Base-by-base conservation (phyloP, 1,284 basidiomycete species). In the Leccinum angustisporum region DNA sequence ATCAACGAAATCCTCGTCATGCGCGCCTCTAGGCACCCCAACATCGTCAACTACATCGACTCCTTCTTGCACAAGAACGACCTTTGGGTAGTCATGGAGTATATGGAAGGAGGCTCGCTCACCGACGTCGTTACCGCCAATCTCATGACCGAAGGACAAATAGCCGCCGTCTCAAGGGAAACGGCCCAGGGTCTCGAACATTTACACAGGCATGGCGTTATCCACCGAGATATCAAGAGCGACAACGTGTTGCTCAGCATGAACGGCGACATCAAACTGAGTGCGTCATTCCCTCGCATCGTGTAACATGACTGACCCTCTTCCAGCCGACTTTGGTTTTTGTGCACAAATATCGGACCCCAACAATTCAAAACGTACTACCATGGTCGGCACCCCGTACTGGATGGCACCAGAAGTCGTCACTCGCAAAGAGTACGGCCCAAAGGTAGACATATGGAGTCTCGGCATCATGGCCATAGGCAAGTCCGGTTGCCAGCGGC, bases 381-480 rank as follows among this genome's bases (percentile, higher is more conserved):
- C 97, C n/a, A 98, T 99, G 97, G 97, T 98, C 54, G 97, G 97
- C 3, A 98, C 97, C 7, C 97, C 97, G 1, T 99, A 98, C 75
- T 99, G 97, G 97, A 99, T 99, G 97, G 97, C 97, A 1, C 97
- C 97, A 1, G 97, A 99, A 75, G 96, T 99, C 34, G 97, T 99
- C 62, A 97, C 94, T 21, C 87, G 96, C 61, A 98, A 98, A 77
- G 97, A 98, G 79, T 99, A 99, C 73, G 97, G 97, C 0, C 94
- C 97, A 4, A 98, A 98, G 77, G 97, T 99, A 33, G 97, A 99
- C 75, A 95, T 99, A 63, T 99, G 97, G 97, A 92, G 88, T 76
- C 79, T 99, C 70, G 97, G 97, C 25, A 99, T 99, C 80, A 97
- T 99, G 94, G 95, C 95, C 27, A 99, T 99, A 67, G 95, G 94